Evolutionary conservation across 306 rosid genomes (phyloP).

Genomic region (Casuarina glauca): DNA sequence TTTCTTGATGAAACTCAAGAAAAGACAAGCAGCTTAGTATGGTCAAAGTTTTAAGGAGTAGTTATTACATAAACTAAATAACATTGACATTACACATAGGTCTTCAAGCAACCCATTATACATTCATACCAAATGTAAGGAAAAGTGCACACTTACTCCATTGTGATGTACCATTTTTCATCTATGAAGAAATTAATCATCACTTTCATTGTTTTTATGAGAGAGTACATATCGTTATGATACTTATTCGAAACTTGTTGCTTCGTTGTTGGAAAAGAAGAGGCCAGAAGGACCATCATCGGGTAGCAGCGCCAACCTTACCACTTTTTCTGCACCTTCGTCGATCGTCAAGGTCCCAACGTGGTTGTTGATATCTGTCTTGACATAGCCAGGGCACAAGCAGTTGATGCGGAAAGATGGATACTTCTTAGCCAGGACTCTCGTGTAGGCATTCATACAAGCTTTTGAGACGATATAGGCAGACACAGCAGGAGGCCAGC

Average conservation of each 20-base stretch:
- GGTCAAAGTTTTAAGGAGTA: too few relatives aligned
- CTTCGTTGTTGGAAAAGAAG: background rate
- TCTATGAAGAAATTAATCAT: too few relatives aligned
- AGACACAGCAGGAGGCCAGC: background rate
- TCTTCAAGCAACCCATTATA: too few relatives aligned
- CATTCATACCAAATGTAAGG: background rate
- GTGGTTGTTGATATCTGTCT: background rate
- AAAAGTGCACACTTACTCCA: background rate
- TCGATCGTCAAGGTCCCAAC: background rate
- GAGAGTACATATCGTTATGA: too few relatives aligned
- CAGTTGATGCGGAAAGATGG: conserved; percentile 14
- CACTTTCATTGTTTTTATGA: too few relatives aligned
- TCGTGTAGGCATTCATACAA: conserved; percentile 19
- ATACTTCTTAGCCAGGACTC: conserved; percentile 16
- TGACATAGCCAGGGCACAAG: conserved; percentile 17
- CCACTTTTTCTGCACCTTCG: conserved; percentile 2
- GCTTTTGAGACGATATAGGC: background rate
- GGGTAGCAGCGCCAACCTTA: background rate
- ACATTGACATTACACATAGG: too few relatives aligned
- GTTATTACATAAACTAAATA: too few relatives aligned
- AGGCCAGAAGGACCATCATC: conserved; percentile 12
- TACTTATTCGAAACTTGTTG: background rate
- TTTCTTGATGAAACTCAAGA: too few relatives aligned
- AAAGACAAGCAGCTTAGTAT: too few relatives aligned
- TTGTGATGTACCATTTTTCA: background rate